Evolutionary conservation across 225 moss, liverwort and hornwort species (phyloP), one percentile per base, ranked within the genome.

Genomic region (Thuidium tamariscinum): DNA sequence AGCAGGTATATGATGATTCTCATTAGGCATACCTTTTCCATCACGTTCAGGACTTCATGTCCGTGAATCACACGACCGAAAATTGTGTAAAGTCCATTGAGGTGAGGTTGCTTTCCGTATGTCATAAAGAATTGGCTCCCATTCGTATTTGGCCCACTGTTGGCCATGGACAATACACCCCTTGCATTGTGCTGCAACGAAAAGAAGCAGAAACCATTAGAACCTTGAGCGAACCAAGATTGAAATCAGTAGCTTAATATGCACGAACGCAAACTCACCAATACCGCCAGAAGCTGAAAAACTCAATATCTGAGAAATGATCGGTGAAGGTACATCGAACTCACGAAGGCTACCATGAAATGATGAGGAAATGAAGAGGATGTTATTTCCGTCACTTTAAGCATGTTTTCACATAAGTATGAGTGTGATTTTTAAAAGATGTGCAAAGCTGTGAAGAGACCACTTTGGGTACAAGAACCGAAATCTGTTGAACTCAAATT

Each of bases 11-110:
- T 59, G 69, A 74, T 60, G 13, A 56, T 55, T 56, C 22, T 42
- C 57, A 74, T 32, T 41, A 82, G 27, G 20, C 63, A 51, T 61
- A 97, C 97, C 95, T 99, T 99, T 90, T 99, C 98, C 98, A 99
- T 99, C 76, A 99, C 96, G 84, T 99, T 97, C 46, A 99, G 90
- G 61, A 96, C 96, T 91, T 99, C 98, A 81, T 97, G 97, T 48
- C 98, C 98, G 63, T 99, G 98, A 74, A 99, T 99, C 64, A 97
- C 98, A 39, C 98, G 95, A 66, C 98, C 98, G 82, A 99, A 99
- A 70, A 97, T 93, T 26, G 98, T 99, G 82, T 99, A 97, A 11
- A 99, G 94, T 55, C 98, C 98, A 80, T 99, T 97, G 54, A 99
- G 89, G 87, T 99, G 98, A 54, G 98, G 98, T 74, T 99, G 98